Percentiles rank a stretch among this genome's conserved stretches.
These are phyloP conservation scores for Fusarium euwallaceae DNA, from an alignment of 2,329 filamentous ascomycete genomes.

Conservation along the genomic window DNA sequence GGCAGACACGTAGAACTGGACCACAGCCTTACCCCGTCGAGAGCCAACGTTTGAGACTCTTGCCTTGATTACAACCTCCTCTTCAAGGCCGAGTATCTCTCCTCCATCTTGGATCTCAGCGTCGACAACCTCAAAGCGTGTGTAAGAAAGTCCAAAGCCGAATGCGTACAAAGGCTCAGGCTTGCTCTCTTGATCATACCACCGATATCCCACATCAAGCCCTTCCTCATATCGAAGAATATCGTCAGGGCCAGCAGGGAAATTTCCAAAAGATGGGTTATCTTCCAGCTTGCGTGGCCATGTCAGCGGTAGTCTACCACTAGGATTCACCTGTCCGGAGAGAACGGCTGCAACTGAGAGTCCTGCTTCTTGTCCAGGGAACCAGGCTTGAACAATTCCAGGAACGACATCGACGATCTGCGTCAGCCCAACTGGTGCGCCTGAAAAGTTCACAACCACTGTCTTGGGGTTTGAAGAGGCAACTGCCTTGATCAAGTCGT, in stretches of 20 bases:
- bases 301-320: background rate
- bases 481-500: background rate
- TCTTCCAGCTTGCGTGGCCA: background rate
- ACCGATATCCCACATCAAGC: slow-evolving; percentile 22
- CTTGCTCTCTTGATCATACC: slow-evolving; percentile 11
- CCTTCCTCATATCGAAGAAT: background rate
- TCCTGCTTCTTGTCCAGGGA: background rate
- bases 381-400: background rate
- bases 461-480: background rate
- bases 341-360: background rate
- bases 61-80: background rate
- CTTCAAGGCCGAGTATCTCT: background rate
- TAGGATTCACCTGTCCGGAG: background rate
- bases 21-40: background rate
- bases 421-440: background rate
- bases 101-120: background rate
- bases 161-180: slow-evolving; percentile 24
- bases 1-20: background rate
- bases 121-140: slow-evolving; percentile 3
- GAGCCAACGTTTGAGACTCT: background rate
- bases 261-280: background rate
- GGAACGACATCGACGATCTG: background rate
- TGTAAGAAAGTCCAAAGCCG: slow-evolving; percentile 26
- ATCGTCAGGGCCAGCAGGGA: background rate
- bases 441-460: background rate